These are phyloP conservation scores for Exophiala alcalophila DNA, from an alignment of 2,329 filamentous ascomycete species.

Conservation along the genomic window DNA sequence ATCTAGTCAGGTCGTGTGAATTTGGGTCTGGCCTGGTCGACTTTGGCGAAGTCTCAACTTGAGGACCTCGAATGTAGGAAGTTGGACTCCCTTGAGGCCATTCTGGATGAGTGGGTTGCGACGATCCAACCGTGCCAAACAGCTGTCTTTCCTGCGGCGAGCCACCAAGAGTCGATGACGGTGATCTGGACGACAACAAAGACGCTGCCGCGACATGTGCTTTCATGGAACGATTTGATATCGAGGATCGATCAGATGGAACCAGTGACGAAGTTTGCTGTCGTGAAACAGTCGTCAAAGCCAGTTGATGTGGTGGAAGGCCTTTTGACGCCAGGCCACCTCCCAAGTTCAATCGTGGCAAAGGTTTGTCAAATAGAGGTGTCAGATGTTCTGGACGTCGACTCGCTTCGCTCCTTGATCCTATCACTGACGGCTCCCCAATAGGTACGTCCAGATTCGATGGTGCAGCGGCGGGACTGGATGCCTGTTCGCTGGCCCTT, in stretches of 20 bases:
- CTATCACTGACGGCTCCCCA: constrained; percentile 42
- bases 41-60: too few relatives aligned
- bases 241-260: constrained; percentile 22
- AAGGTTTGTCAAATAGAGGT: constrained; percentile 11
- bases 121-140: background rate
- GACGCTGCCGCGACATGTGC: constrained; percentile 9
- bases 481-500: background rate
- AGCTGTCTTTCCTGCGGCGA: background rate
- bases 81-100: too few relatives aligned
- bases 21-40: background rate
- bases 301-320: constrained; percentile 10
- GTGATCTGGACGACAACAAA: constrained; percentile 7
- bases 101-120: constrained; percentile 1
- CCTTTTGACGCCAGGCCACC: constrained; percentile 27
- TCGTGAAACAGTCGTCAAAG: constrained; percentile 5
- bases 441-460: constrained; percentile 60
- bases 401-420: constrained; percentile 10
- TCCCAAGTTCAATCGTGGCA: constrained; percentile 25
- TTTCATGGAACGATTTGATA: constrained; percentile 20
- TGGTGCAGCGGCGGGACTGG: constrained; percentile 30
- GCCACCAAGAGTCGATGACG: constrained; percentile 1
- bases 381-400: constrained; percentile 8
- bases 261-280: constrained; percentile 13
- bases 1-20: background rate
- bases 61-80: too few relatives aligned